Evolutionary conservation across 2,329 filamentous ascomycete species (phyloP), one percentile per base, ranked within the genome.

Genomic region (Aureobasidium sp.): DNA sequence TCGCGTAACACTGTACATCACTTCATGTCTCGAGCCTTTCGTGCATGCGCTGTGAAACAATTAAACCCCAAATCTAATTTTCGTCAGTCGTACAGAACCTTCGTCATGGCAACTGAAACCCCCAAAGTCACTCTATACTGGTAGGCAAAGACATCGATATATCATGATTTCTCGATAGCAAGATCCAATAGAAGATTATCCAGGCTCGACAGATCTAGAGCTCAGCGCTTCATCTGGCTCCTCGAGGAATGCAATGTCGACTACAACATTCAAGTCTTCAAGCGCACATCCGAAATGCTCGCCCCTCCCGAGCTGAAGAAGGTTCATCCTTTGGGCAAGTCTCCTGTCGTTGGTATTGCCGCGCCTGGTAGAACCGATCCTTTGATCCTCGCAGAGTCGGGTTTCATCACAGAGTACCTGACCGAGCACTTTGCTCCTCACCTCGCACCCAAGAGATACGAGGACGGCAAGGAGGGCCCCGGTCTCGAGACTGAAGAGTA

Each of bases 251-350:
- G 94, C 64, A 81, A 88, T 47, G 74, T 96, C 37, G 81, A 87
- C 31, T 96, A 96, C 75, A 84, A 92, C 64, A 76, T 97, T 62
- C 85, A 93, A 70, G 81, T 88, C 60, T 94, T 88, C 80, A 90
- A 90, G 73, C 87, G 92, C 40, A 72, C 73, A 42, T 69, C 75
- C 62, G 82, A 87, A 61, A 81, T 78, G 68, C 78, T 89, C n/a
- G 92, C 92, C 1, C 90, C 90, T 3, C 78, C 84, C 0, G 87
- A 89, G 69, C 81, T 97, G 49, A 86, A 88, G 70, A 80, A 90
- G 65, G 76, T 96, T 40, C 91, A 96, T 70, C 88, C 90, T 0
- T 80, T 97, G 4, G 93, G 93, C 64, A 96, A 96, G 73, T 91
- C 90, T 1, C 93, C 93, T 0, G 77, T 93, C 45, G 77, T 97